Evolutionary conservation across 176 grass and related monocot genomes (phyloP).

Genomic region (Carex kokanica): DNA sequence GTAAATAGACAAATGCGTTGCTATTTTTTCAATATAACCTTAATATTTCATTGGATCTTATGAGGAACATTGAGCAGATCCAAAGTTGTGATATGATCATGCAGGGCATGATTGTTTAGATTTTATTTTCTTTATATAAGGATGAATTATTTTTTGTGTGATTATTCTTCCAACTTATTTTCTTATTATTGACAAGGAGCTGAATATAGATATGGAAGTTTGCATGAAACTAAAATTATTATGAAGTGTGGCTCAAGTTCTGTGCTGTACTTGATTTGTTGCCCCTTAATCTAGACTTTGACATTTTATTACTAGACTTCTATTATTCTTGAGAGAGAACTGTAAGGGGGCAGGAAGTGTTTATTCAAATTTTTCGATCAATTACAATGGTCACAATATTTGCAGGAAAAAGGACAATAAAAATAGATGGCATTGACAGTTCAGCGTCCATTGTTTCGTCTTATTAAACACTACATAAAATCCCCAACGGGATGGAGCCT

Average conservation of each 20-base stretch:
- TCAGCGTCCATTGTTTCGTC: no score
- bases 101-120: not conserved
- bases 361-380: not conserved
- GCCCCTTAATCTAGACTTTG: not conserved
- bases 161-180: not conserved
- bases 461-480: no score
- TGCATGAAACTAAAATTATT: not conserved
- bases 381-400: not conserved
- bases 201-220: not conserved
- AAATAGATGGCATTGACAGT: not conserved
- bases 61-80: not conserved
- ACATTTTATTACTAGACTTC: not conserved
- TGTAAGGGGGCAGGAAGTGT: not conserved
- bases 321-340: not conserved
- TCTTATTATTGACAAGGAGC: not conserved
- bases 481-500: not conserved
- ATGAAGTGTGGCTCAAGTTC: not conserved
- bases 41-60: not conserved
- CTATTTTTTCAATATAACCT: not conserved
- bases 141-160: not conserved
- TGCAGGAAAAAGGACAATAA: not conserved
- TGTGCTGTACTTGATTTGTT: not conserved
- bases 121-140: not conserved
- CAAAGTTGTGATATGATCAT: not conserved
- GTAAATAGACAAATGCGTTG: constrained; percentile 9